These are phyloP conservation scores for Ophiocordyceps unilateralis DNA, from an alignment of 2,329 filamentous ascomycete species.

Conservation along the genomic window DNA sequence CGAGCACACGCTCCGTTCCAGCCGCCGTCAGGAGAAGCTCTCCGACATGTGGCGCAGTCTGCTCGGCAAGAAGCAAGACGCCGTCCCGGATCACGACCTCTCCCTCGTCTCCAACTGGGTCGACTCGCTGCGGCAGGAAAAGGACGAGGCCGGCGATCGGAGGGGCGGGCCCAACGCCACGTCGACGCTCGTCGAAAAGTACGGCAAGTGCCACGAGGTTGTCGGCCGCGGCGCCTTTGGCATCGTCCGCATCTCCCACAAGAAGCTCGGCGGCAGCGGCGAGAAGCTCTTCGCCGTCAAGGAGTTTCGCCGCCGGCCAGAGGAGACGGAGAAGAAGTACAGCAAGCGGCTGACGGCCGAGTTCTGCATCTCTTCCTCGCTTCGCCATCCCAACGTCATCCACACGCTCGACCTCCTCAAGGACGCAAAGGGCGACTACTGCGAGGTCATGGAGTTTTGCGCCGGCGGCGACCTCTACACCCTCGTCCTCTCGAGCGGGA, in stretches of 20 bases:
- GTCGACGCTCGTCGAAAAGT: conserved; percentile 74
- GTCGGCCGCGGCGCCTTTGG: conserved; percentile 93
- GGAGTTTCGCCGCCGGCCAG: conserved; percentile 85
- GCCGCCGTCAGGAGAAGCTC: conserved; percentile 85
- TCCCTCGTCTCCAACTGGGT: conserved; percentile 95
- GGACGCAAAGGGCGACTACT: conserved; percentile 93
- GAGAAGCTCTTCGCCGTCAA: conserved; percentile 96
- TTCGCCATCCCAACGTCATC: conserved; percentile 94
- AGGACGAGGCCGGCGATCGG: conserved; percentile 66
- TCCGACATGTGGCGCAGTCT: conserved; percentile 80
- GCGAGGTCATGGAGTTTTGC: conserved; percentile 99
- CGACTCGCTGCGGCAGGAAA: conserved; percentile 78
- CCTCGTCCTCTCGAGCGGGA: conserved; percentile 74
- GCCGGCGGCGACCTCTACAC: conserved; percentile 93
- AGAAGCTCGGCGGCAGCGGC: conserved; percentile 63
- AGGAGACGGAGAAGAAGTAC: conserved; percentile 93
- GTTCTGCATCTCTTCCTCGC: conserved; percentile 94
- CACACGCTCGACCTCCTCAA: conserved; percentile 91
- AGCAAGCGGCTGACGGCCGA: conserved; percentile 94
- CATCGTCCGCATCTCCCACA: conserved; percentile 94
- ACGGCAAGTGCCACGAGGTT: conserved; percentile 95
- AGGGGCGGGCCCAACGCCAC: conserved; percentile 58
- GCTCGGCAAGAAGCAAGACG: conserved; percentile 69
- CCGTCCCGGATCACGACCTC: conserved; percentile 57
- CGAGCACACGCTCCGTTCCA: conserved; percentile 75